phyloP scores from a whole-genome alignment of 225 moss, liverwort and hornwort species.

The Neckera pumila region DNA sequence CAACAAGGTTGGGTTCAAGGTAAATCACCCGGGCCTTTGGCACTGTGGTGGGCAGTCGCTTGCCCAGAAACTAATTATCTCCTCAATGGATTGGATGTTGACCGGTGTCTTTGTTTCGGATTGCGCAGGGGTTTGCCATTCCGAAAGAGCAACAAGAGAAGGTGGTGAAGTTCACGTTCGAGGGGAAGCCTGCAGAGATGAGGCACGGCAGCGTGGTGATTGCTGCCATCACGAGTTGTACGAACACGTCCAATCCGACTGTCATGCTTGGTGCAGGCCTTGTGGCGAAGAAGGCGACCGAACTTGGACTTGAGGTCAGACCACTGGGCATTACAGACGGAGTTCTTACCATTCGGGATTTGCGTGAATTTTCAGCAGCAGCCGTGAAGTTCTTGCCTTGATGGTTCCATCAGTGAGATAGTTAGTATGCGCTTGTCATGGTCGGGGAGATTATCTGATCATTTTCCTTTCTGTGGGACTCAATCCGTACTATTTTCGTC shows the following conservation, averaged over 20 bases:
- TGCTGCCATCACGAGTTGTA: slow-evolving; percentile 98
- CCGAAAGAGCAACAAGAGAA: slow-evolving; percentile 67
- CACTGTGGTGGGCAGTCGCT: not conserved
- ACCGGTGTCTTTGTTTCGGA: not conserved
- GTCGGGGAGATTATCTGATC: not conserved
- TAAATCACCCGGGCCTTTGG: not conserved
- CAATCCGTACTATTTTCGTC: not conserved
- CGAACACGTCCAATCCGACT: slow-evolving; percentile 90
- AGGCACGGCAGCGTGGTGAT: slow-evolving; percentile 86
- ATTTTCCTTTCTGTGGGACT: not conserved
- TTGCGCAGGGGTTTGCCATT: slow-evolving; percentile 73
- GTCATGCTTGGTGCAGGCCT: slow-evolving; percentile 98
- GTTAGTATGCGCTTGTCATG: not conserved
- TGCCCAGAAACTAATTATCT: not conserved
- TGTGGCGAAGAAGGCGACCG: slow-evolving; percentile 85
- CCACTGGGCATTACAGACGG: not conserved
- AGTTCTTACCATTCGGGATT: not conserved
- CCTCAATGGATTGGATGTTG: not conserved
- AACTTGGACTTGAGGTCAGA: slow-evolving; percentile 64
- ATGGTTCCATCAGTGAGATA: not conserved
- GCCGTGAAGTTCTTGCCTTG: not conserved
- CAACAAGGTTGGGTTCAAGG: slow-evolving; percentile 97
- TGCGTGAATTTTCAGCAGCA: not conserved
- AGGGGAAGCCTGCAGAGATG: slow-evolving; percentile 70
- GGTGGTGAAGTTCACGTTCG: slow-evolving; percentile 56